Percentiles rank a stretch among this genome's conserved stretches.
These are phyloP conservation scores for Esteya vermicola DNA, from an alignment of 2,329 filamentous ascomycete species.

Conservation along the genomic window DNA sequence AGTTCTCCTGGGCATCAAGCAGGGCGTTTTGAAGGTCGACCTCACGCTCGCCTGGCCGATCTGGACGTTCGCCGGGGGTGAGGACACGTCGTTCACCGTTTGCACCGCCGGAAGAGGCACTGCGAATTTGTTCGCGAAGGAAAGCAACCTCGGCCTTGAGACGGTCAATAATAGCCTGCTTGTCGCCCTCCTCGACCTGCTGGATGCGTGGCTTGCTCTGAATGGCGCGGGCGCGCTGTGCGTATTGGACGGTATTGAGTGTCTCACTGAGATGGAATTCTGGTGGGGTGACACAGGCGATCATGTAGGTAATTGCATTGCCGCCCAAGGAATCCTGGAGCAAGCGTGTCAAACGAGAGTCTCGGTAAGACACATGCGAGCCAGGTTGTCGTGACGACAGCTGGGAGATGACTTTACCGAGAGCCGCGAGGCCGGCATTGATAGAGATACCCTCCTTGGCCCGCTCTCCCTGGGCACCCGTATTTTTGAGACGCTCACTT, in stretches of 20 bases:
- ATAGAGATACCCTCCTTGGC: constrained; percentile 96
- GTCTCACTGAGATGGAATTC: constrained; percentile 98
- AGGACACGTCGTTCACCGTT: constrained; percentile 38
- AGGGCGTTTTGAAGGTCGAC: constrained; percentile 86
- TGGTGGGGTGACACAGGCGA: constrained; percentile 91
- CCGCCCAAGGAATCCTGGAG: constrained; percentile 94
- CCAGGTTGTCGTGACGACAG: constrained; percentile 78
- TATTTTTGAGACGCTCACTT: constrained; percentile 94
- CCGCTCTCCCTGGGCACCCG: constrained; percentile 83
- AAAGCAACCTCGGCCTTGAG: constrained; percentile 90
- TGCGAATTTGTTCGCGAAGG: constrained; percentile 82
- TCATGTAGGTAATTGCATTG: constrained; percentile 98
- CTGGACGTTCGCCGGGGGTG: constrained; percentile 53
- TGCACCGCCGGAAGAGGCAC: constrained; percentile 48
- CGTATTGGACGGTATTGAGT: constrained; percentile 93
- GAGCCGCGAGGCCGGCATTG: constrained; percentile 84
- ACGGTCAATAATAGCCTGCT: constrained; percentile 83
- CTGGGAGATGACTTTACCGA: constrained; percentile 97
- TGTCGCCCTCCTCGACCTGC: constrained; percentile 83
- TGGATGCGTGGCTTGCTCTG: constrained; percentile 97
- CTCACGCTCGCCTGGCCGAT: constrained; percentile 73
- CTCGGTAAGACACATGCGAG: constrained; percentile 90
- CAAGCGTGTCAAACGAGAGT: constrained; percentile 90
- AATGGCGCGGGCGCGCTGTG: constrained; percentile 86
- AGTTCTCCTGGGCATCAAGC: constrained; percentile 87